phyloP scores from a whole-genome alignment of 495 filamentous ascomycete species.

The Lasiosphaeria hispida region DNA sequence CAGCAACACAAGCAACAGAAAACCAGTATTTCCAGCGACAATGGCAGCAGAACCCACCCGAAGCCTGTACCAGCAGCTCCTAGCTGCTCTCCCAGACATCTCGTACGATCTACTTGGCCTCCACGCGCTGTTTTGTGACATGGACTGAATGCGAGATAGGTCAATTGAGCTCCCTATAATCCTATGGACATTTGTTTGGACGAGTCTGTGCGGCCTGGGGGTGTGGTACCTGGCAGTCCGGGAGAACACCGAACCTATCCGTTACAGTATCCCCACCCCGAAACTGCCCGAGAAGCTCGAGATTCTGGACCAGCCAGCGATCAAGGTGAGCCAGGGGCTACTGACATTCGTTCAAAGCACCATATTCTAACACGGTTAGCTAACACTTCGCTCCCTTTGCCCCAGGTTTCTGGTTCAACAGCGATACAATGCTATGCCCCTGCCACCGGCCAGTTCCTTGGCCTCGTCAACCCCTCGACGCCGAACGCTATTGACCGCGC shows the following conservation, averaged over 20 bases:
- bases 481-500: constrained; percentile 77
- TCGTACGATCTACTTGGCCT: constrained; percentile 2
- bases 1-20: background rate
- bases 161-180: constrained; percentile 13
- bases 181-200: constrained; percentile 22
- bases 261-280: constrained; percentile 40
- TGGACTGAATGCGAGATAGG: background rate
- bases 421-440: constrained; percentile 86
- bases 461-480: constrained; percentile 74
- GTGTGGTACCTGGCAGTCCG: constrained; percentile 29
- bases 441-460: constrained; percentile 81
- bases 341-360: background rate
- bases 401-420: constrained; percentile 50
- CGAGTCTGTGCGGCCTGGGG: constrained; percentile 26
- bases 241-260: constrained; percentile 34
- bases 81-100: constrained; percentile 12
- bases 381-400: background rate
- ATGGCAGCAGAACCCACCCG: constrained; percentile 10
- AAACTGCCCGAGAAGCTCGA: constrained; percentile 49
- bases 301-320: constrained; percentile 59
- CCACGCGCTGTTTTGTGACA: background rate
- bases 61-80: constrained; percentile 24
- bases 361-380: background rate
- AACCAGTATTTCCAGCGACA: background rate
- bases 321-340: constrained; percentile 40